A percentile compares a stretch with the other conserved stretches of the same genome.
Evolutionary conservation across 352 stramenopile species (phyloP).

Genomic region (Phytophthora cactorum): DNA sequence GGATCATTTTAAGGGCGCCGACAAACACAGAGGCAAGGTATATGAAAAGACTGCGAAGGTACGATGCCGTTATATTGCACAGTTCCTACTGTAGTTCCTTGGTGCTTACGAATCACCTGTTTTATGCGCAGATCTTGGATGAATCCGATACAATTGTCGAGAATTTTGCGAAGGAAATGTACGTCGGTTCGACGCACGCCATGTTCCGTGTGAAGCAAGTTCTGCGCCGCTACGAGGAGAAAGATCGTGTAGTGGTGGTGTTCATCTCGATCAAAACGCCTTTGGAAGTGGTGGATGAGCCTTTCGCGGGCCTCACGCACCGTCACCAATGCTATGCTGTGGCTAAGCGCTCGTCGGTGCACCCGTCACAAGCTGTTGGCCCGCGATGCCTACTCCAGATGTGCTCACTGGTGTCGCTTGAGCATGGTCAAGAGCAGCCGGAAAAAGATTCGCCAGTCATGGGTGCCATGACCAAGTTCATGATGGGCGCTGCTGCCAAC

Average conservation of each 20-base stretch:
- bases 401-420: constrained; percentile 44
- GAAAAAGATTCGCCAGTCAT: constrained; percentile 40
- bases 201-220: constrained; percentile 49
- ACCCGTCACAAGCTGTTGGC: constrained; percentile 30
- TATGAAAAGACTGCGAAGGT: constrained; percentile 44
- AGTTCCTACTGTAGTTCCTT: neutral
- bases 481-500: constrained; percentile 42
- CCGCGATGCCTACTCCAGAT: constrained; percentile 55
- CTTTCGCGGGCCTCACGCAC: constrained; percentile 38
- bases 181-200: constrained; percentile 38
- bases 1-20: constrained; percentile 41
- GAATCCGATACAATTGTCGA: constrained; percentile 48
- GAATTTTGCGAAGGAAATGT: constrained; percentile 48
- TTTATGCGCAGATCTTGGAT: constrained; percentile 27
- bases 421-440: constrained; percentile 32
- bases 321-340: constrained; percentile 45
- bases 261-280: constrained; percentile 44
- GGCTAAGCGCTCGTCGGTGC: constrained; percentile 29
- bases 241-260: constrained; percentile 40
- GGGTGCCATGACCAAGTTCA: constrained; percentile 47
- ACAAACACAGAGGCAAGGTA: constrained; percentile 42
- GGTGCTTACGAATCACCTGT: neutral
- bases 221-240: constrained; percentile 41
- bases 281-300: constrained; percentile 36
- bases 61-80: constrained; percentile 1